These are phyloP conservation scores for Neurospora terricola DNA, from an alignment of 495 filamentous ascomycete species.

Conservation along the genomic window DNA sequence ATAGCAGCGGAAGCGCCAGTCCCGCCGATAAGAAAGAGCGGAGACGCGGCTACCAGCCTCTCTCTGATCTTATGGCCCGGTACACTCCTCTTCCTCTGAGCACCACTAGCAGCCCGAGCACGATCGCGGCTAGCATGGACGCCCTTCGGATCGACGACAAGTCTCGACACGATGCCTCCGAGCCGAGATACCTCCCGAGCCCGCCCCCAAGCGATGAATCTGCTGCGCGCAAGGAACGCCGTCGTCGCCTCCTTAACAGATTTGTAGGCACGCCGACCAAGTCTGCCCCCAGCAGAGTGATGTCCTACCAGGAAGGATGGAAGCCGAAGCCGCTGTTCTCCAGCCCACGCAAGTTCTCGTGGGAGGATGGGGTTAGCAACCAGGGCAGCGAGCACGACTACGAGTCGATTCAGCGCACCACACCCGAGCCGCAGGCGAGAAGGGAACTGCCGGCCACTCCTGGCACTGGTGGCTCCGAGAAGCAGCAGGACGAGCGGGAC, in stretches of 20 bases:
- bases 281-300: not conserved
- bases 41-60: not conserved
- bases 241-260: not conserved
- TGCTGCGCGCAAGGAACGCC: not conserved
- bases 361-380: not conserved
- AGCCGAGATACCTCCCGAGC: not conserved
- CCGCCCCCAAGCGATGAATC: not conserved
- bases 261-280: not conserved
- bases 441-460: not conserved
- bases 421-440: not conserved
- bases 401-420: not conserved
- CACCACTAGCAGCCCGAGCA: not conserved
- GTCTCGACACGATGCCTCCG: not conserved
- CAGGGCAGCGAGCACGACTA: not conserved
- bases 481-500: not conserved
- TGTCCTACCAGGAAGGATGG: not conserved
- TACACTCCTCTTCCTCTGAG: not conserved
- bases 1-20: not conserved
- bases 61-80: not conserved
- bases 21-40: not conserved
- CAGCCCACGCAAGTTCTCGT: not conserved
- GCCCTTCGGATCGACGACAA: not conserved
- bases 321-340: not conserved
- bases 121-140: not conserved
- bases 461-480: not conserved